These are phyloP conservation scores for Trichoderma arundinaceum DNA, from an alignment of 2,329 filamentous ascomycete species.

Conservation along the genomic window DNA sequence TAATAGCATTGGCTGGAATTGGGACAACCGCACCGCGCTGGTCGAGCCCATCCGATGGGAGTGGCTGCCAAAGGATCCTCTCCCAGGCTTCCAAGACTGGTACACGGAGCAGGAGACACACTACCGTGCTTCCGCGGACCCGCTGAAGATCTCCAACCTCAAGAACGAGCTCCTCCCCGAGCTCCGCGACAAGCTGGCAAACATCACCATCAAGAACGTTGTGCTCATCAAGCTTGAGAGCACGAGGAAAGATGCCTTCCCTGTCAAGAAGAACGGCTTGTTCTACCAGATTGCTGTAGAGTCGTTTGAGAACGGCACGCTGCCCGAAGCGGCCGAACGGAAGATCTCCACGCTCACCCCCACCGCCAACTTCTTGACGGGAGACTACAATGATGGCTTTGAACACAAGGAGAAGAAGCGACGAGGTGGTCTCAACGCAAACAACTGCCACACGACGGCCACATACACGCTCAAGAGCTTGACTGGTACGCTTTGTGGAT, in stretches of 20 bases:
- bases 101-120: slow-evolving; percentile 36
- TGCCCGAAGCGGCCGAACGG: slow-evolving; percentile 43
- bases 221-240: slow-evolving; percentile 51
- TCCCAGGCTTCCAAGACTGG: slow-evolving; percentile 42
- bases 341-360: slow-evolving; percentile 40
- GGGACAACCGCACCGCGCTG: slow-evolving; percentile 43
- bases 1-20: slow-evolving; percentile 37
- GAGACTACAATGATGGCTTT: slow-evolving; percentile 45
- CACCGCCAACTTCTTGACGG: slow-evolving; percentile 43
- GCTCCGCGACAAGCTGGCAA: slow-evolving; percentile 38
- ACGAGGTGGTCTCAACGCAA: slow-evolving; percentile 48
- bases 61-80: slow-evolving; percentile 40
- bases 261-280: slow-evolving; percentile 48
- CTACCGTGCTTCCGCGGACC: slow-evolving; percentile 47
- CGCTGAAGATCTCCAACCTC: slow-evolving; percentile 49
- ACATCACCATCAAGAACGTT: slow-evolving; percentile 49
- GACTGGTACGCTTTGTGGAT: slow-evolving; percentile 49
- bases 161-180: slow-evolving; percentile 42
- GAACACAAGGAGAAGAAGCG: slow-evolving; percentile 35
- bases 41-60: slow-evolving; percentile 34
- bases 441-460: slow-evolving; percentile 48
- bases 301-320: slow-evolving; percentile 42
- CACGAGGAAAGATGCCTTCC: slow-evolving; percentile 52
- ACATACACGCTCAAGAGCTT: slow-evolving; percentile 54
- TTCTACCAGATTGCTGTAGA: slow-evolving; percentile 45